Conservation (phyloP, 441 rosid species). For the Erysimum cheiri region DNA sequence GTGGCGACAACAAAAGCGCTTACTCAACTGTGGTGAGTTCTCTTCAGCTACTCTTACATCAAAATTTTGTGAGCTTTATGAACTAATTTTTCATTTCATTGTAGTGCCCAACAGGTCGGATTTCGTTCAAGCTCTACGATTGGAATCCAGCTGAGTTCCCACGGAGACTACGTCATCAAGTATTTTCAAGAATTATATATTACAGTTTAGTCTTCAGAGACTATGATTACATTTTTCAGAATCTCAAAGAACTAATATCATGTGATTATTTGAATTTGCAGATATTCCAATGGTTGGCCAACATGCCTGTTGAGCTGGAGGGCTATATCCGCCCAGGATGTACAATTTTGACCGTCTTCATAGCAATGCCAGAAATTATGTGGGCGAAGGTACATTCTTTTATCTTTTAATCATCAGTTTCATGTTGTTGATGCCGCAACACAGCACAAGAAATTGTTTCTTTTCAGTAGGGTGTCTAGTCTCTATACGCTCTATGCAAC, state of each 20-base stretch:
- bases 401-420: slow-evolving; percentile 4
- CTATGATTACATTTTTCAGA: slow-evolving; percentile 26
- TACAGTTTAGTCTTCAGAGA: slow-evolving; percentile 67
- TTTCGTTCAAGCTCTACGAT: slow-evolving; percentile 97
- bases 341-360: slow-evolving; percentile 84
- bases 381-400: slow-evolving; percentile 75
- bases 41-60: slow-evolving; percentile 28
- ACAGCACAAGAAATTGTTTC: slow-evolving; percentile 13
- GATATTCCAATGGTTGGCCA: slow-evolving; percentile 96
- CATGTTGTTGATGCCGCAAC: slow-evolving; percentile 20
- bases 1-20: slow-evolving; percentile 64
- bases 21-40: slow-evolving; percentile 81
- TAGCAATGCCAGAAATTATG: slow-evolving; percentile 88
- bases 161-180: slow-evolving; percentile 98
- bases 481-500: neutral
- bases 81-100: slow-evolving; percentile 46
- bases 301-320: slow-evolving; percentile 97
- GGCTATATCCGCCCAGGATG: slow-evolving; percentile 99
- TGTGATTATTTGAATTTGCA: slow-evolving; percentile 48
- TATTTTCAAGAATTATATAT: slow-evolving; percentile 61
- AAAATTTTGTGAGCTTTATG: slow-evolving; percentile 3
- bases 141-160: slow-evolving; percentile 99
- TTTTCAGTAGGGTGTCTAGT: slow-evolving; percentile 27
- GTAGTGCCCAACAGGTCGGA: slow-evolving; percentile 96
- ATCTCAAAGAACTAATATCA: slow-evolving; percentile 43